phyloP scores from a whole-genome alignment of 495 filamentous ascomycete species.

The Talaromyces borbonicus region DNA sequence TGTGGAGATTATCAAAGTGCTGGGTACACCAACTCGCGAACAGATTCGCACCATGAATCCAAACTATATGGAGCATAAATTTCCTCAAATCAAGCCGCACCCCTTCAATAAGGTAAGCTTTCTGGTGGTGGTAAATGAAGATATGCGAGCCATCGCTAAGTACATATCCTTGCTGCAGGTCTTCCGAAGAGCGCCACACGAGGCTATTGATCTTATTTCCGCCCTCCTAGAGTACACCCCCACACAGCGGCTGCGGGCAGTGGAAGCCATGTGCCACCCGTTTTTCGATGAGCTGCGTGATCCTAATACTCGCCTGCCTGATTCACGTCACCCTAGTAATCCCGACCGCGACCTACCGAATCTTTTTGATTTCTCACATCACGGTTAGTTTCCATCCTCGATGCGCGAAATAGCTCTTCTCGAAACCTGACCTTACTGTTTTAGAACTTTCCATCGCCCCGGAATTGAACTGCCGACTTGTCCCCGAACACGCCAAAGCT shows the following conservation, averaged over 20 bases:
- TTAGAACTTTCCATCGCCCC: slow-evolving; percentile 92
- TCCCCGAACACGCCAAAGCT: slow-evolving; percentile 71
- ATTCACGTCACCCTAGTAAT: slow-evolving; percentile 78
- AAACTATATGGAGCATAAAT: slow-evolving; percentile 99
- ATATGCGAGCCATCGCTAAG: too few relatives aligned
- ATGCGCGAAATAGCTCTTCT: neutral
- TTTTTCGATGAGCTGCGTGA: slow-evolving; percentile 98
- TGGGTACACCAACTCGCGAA: slow-evolving; percentile 94
- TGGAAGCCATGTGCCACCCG: slow-evolving; percentile 96
- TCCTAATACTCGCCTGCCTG: slow-evolving; percentile 75
- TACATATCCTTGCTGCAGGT: too few relatives aligned
- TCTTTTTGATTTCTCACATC: slow-evolving; percentile 87
- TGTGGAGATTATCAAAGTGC: slow-evolving; percentile 98
- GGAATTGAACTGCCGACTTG: slow-evolving; percentile 73
- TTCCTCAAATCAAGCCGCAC: slow-evolving; percentile 98
- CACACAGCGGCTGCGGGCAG: slow-evolving; percentile 83
- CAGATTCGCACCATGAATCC: slow-evolving; percentile 99
- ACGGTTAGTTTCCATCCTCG: slow-evolving; percentile 53
- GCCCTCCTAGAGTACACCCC: slow-evolving; percentile 92
- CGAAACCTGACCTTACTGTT: slow-evolving; percentile 11
- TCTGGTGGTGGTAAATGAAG: too few relatives aligned
- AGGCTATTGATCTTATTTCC: slow-evolving; percentile 93
- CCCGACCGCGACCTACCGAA: slow-evolving; percentile 70
- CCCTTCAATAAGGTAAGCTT: slow-evolving; percentile 93
- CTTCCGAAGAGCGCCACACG: slow-evolving; percentile 84